Evolutionary conservation across 2,329 filamentous ascomycete species (phyloP).

Genomic region (Penicillium digitatum): DNA sequence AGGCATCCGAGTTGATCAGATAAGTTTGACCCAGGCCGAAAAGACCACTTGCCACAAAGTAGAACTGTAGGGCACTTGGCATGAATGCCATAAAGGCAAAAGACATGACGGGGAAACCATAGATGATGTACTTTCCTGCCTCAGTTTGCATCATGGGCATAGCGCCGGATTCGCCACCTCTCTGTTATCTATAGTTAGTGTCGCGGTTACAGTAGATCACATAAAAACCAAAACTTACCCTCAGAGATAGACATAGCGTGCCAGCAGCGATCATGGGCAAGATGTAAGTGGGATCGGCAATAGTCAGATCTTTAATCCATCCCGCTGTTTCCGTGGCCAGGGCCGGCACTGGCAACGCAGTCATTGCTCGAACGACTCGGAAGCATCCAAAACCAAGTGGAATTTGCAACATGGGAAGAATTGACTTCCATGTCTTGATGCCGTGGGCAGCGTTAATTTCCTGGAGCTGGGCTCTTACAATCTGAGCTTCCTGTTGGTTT

Average conservation of each 20-base stretch:
- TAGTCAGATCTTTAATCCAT: conserved; percentile 77
- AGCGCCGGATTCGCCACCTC: conserved; percentile 38
- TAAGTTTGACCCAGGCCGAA: conserved; percentile 44
- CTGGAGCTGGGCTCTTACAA: conserved; percentile 48
- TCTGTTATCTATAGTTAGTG: conserved; percentile 21
- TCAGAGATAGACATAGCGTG: conserved; percentile 56
- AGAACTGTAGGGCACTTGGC: conserved; percentile 59
- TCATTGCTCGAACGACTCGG: conserved; percentile 70
- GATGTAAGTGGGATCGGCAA: conserved; percentile 71
- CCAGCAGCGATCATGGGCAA: conserved; percentile 62
- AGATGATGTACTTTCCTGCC: conserved; percentile 35
- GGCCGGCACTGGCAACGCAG: conserved; percentile 72
- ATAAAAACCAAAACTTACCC: conserved; percentile 45
- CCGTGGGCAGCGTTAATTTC: conserved; percentile 54
- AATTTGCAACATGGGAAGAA: conserved; percentile 59
- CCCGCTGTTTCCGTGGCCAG: conserved; percentile 65
- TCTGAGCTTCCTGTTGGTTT: conserved; percentile 49
- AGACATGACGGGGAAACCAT: conserved; percentile 52
- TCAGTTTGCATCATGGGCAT: conserved; percentile 30
- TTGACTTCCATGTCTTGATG: conserved; percentile 49
- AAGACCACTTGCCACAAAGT: conserved; percentile 51
- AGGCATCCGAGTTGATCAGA: conserved; percentile 39
- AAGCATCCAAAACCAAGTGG: conserved; percentile 79
- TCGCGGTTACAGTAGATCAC: neutral
- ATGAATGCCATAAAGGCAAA: conserved; percentile 53